Base-by-base conservation (phyloP, 148 eudicot genomes). In the Silene uniflora region DNA sequence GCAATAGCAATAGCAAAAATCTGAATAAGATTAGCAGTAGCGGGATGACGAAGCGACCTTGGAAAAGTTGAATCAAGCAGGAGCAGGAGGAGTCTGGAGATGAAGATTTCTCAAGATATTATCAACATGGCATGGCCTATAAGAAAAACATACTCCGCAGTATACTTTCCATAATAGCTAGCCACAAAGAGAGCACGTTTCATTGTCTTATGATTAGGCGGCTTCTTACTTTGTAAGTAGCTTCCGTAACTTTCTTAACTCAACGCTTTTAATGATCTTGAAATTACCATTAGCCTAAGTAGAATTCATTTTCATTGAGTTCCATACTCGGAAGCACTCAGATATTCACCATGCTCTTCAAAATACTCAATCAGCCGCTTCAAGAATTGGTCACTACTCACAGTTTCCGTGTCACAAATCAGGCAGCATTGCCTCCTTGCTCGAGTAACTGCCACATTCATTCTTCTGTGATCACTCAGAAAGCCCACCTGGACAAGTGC, bases 361-460 rank as follows among this genome's bases (percentile, higher is more conserved):
- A 94, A 92, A 82, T 92, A 94, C 75, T 94, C 97, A 13, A 92
- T 69, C 49, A 95, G 81, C 61, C 97, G 87, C 84, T 92, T 95
- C 86, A 95, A 83, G 83, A 95, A 95, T 52, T 75, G 87, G 80
- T 95, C 97, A 70, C 87, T 80, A 39, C 79, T 92, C 73, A 95
- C 99, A 46, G 99, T 95, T 87, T 95, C 99, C 8, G 93, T 88
- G 87, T 95, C 94, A 67, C 99, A 95, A 63, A 95, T 80, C 77
- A 95, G 83, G 71, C 96, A 92, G 68, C 99, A 95, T 68, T 92
- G 99, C 78, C 99, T 86, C 83, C 99, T 89, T 75, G 99, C 93
- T 72, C 97, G 94, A 64, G 99, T 95, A 81, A 95, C 99, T 21
- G 97, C 99, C 79, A 95, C 97, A 78, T 95, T 95, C 99, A 90